These are phyloP conservation scores for Jacaranda mimosifolia DNA, from an alignment of 257 asterid genomes.

Conservation along the genomic window DNA sequence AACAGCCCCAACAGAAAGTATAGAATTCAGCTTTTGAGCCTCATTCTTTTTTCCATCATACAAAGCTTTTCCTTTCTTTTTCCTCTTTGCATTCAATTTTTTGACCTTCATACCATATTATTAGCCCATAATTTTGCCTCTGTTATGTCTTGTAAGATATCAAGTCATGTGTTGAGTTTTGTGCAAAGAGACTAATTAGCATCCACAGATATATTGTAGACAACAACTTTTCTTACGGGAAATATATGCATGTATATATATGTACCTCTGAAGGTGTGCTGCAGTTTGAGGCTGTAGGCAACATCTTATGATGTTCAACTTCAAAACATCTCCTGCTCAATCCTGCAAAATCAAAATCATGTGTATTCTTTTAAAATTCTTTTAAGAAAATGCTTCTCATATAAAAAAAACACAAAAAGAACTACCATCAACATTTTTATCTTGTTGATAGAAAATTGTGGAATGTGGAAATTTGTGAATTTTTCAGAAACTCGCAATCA, in stretches of 20 bases:
- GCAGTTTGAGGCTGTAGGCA: constrained; percentile 43
- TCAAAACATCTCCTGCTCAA: constrained; percentile 47
- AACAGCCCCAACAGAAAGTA: constrained; percentile 55
- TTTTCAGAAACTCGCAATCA: background rate
- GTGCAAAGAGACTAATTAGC: constrained; percentile 26
- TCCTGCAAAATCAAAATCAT: constrained; percentile 46
- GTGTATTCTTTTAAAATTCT: background rate
- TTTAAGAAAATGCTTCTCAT: background rate
- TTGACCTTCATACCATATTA: constrained; percentile 44
- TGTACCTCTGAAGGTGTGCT: constrained; percentile 52
- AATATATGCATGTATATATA: background rate
- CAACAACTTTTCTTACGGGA: too few species aligned
- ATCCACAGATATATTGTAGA: background rate
- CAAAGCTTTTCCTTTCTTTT: constrained; percentile 31
- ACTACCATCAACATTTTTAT: background rate
- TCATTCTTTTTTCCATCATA: constrained; percentile 55
- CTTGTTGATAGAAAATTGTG: background rate
- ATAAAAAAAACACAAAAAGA: constrained; percentile 1
- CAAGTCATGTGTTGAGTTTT: constrained; percentile 34
- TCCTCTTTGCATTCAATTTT: constrained; percentile 26
- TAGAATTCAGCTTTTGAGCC: constrained; percentile 53
- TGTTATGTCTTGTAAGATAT: constrained; percentile 35
- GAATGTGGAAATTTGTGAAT: background rate
- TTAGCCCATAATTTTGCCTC: constrained; percentile 52
- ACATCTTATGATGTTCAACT: constrained; percentile 44